phyloP scores from a whole-genome alignment of 805 yeast species.

The Kodamaea lidongshanica region DNA sequence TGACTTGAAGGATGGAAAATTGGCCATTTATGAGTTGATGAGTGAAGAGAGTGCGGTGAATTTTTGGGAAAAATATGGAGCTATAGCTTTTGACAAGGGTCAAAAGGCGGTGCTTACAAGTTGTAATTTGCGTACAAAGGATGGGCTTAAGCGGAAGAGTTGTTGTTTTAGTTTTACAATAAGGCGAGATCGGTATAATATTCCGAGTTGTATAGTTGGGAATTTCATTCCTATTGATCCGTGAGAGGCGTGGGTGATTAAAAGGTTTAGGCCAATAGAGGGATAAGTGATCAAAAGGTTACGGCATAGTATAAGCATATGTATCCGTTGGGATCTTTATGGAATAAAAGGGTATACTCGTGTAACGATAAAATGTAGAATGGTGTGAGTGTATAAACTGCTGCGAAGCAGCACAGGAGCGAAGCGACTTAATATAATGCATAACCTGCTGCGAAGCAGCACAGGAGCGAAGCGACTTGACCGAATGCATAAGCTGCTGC shows the following conservation, averaged over 20 bases:
- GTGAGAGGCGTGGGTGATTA: constrained; percentile 8
- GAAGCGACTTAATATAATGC: too few species aligned
- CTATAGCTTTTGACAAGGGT: constrained; percentile 91
- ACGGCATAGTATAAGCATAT: too few species aligned
- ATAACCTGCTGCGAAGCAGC: too few species aligned
- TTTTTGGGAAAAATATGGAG: constrained; percentile 96
- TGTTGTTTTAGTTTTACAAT: constrained; percentile 95
- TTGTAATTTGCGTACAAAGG: constrained; percentile 78
- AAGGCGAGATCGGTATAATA: constrained; percentile 85
- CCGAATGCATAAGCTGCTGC: too few species aligned
- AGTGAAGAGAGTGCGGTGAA: constrained; percentile 94
- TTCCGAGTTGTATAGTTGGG: constrained; percentile 94
- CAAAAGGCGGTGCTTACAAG: constrained; percentile 93
- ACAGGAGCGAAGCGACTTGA: too few species aligned
- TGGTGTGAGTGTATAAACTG: too few species aligned
- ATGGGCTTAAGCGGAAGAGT: constrained; percentile 70
- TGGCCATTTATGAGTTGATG: constrained; percentile 91
- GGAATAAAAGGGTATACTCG: too few species aligned
- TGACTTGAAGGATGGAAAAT: constrained; percentile 83
- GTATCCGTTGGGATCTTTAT: too few species aligned
- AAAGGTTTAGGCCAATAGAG: not conserved
- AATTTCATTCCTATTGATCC: constrained; percentile 79
- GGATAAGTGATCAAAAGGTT: not conserved
- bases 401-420: too few species aligned
- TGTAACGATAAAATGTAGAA: too few species aligned